phyloP scores from a whole-genome alignment of 768 basidiomycete genomes.

The Rhodotorula sphaerocarpa region DNA sequence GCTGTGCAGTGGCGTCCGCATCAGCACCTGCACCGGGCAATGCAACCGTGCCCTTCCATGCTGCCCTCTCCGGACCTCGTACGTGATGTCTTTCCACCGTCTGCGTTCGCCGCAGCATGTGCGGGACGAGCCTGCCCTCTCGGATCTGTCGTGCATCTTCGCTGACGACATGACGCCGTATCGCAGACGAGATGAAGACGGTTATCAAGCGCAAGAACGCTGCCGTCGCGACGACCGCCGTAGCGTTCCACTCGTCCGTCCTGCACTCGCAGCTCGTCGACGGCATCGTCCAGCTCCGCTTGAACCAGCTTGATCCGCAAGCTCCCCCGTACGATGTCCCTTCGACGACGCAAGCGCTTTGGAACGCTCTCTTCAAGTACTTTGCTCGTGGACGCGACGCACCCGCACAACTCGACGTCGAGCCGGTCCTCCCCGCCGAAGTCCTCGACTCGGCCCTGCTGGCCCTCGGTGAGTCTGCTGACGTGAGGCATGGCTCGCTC shows the following conservation, averaged over 20 bases:
- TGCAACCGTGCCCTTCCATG: conserved; percentile 19
- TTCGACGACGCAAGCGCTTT: conserved; percentile 25
- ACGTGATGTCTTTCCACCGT: not conserved
- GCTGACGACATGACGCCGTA: not conserved
- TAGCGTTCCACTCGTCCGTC: conserved; percentile 30
- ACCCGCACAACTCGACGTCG: conserved; percentile 12
- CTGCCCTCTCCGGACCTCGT: conserved; percentile 21
- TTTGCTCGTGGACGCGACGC: conserved; percentile 19
- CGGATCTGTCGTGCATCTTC: not conserved
- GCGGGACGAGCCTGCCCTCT: no score
- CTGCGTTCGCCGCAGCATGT: not conserved
- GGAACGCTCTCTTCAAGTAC: conserved; percentile 31
- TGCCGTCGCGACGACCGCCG: conserved; percentile 21
- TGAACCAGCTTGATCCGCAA: conserved; percentile 31
- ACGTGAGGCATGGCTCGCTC: no score
- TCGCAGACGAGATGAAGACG: conserved; percentile 26
- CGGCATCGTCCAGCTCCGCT: conserved; percentile 20
- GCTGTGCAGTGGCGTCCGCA: conserved; percentile 22
- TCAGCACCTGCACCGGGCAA: not conserved
- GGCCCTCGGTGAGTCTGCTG: conserved; percentile 13
- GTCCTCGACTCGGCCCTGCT: conserved; percentile 19
- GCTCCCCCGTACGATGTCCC: conserved; percentile 26
- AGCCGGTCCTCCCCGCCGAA: conserved; percentile 24
- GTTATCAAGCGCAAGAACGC: conserved; percentile 30
- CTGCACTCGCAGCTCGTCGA: conserved; percentile 32